Evolutionary conservation across 2,329 filamentous ascomycete species (phyloP).

Genomic region (Trichophyton benhamiae): DNA sequence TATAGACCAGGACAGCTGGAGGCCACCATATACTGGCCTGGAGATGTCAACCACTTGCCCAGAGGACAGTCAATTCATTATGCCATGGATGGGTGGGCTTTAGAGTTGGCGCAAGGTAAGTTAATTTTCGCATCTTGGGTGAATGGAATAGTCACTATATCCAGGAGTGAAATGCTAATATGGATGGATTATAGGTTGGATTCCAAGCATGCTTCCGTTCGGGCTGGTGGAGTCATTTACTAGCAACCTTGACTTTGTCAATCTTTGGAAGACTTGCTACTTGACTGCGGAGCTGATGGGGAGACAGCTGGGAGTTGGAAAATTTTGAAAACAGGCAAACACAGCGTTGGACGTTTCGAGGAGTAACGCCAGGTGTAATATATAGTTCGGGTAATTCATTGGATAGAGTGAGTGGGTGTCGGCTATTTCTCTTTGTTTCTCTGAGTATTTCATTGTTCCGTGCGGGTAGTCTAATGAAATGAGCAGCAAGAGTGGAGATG

Average conservation of each 20-base stretch:
- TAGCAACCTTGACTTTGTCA: slow-evolving; percentile 75
- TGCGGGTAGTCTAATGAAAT: not conserved
- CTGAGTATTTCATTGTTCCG: not conserved
- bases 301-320: slow-evolving; percentile 55
- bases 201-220: slow-evolving; percentile 84
- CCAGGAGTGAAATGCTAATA: slow-evolving; percentile 27
- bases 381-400: not conserved
- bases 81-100: slow-evolving; percentile 68
- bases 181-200: slow-evolving; percentile 47
- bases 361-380: not conserved
- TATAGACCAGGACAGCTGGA: slow-evolving; percentile 57
- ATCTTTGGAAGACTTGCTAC: slow-evolving; percentile 63
- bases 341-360: not conserved
- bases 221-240: slow-evolving; percentile 70
- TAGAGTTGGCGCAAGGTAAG: slow-evolving; percentile 56
- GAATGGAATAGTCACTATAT: not conserved
- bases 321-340: slow-evolving; percentile 43
- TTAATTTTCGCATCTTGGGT: not conserved
- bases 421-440: not conserved
- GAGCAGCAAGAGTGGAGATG: not conserved
- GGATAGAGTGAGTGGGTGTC: not conserved
- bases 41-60: slow-evolving; percentile 58
- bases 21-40: slow-evolving; percentile 57
- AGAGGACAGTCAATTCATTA: slow-evolving; percentile 71
- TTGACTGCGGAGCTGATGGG: slow-evolving; percentile 69